These are phyloP conservation scores for Salix udensis DNA, from an alignment of 345 rosid species.

Conservation along the genomic window DNA sequence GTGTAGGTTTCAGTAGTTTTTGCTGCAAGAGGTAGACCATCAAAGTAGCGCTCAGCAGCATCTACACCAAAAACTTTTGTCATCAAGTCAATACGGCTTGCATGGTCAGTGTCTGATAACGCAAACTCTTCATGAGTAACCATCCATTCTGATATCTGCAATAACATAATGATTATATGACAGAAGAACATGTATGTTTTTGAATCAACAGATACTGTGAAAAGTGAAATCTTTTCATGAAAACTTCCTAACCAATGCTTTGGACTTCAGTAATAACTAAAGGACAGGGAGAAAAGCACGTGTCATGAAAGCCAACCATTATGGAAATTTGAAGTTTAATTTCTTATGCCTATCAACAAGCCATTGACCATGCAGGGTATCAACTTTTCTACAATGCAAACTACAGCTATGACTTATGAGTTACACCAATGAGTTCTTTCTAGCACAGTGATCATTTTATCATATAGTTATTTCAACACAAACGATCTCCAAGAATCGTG, in stretches of 20 bases:
- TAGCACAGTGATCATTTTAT: not conserved
- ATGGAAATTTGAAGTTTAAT: not conserved
- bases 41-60: constrained; percentile 89
- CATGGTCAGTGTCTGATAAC: constrained; percentile 65
- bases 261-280: no score
- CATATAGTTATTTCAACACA: not conserved
- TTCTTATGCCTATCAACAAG: not conserved
- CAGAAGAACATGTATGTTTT: not conserved
- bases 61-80: constrained; percentile 81
- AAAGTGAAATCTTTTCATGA: not conserved
- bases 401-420: not conserved
- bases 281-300: no score
- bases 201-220: not conserved
- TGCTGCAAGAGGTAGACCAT: constrained; percentile 43
- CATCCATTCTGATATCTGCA: constrained; percentile 90
- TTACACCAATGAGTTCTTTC: not conserved
- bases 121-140: constrained; percentile 48
- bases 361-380: not conserved
- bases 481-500: not conserved
- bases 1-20: constrained; percentile 82
- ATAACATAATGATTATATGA: constrained; percentile 15
- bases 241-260: not conserved
- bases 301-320: no score
- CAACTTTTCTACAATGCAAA: not conserved
- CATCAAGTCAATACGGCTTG: constrained; percentile 68